Conservation (phyloP, 768 basidiomycete genomes). For the Calocera cornea region DNA sequence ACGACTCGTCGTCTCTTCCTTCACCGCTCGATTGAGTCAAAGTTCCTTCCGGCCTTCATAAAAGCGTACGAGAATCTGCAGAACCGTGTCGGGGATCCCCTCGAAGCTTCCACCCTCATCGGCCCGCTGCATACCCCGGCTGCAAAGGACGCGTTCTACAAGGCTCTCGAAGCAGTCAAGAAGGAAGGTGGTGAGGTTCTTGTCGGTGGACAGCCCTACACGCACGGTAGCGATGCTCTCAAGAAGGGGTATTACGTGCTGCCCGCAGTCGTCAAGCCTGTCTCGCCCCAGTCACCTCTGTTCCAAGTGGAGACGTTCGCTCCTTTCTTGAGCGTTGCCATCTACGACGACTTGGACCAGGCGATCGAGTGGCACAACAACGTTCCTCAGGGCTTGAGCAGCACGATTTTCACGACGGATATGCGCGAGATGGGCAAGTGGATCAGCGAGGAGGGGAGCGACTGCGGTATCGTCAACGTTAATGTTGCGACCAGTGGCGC, state of each 20-base stretch:
- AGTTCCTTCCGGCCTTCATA: constrained; percentile 63
- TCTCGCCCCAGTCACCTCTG: constrained; percentile 36
- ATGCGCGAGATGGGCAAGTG: constrained; percentile 75
- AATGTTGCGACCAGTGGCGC: constrained; percentile 58
- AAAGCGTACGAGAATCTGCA: constrained; percentile 53
- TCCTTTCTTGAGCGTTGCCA: constrained; percentile 72
- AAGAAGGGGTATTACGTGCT: constrained; percentile 73
- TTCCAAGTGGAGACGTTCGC: constrained; percentile 80
- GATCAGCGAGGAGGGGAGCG: constrained; percentile 81
- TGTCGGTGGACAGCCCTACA: constrained; percentile 41
- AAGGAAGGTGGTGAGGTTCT: constrained; percentile 62
- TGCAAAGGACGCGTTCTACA: constrained; percentile 52
- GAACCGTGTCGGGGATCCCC: constrained; percentile 66
- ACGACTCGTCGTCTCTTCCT: constrained; percentile 83
- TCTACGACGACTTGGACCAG: constrained; percentile 76
- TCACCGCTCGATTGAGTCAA: constrained; percentile 61
- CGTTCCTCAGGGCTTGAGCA: constrained; percentile 83
- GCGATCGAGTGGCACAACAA: constrained; percentile 84
- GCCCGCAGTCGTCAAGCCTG: constrained; percentile 69
- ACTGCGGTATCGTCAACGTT: constrained; percentile 86
- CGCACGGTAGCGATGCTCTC: constrained; percentile 35
- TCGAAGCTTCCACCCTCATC: constrained; percentile 55
- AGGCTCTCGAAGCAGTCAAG: constrained; percentile 47
- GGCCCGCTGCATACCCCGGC: constrained; percentile 72
- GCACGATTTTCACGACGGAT: constrained; percentile 81